Percentiles rank a stretch among this genome's conserved stretches.
Conservation (phyloP, 2,329 filamentous ascomycete genomes). For the Colletotrichum acutatum region DNA sequence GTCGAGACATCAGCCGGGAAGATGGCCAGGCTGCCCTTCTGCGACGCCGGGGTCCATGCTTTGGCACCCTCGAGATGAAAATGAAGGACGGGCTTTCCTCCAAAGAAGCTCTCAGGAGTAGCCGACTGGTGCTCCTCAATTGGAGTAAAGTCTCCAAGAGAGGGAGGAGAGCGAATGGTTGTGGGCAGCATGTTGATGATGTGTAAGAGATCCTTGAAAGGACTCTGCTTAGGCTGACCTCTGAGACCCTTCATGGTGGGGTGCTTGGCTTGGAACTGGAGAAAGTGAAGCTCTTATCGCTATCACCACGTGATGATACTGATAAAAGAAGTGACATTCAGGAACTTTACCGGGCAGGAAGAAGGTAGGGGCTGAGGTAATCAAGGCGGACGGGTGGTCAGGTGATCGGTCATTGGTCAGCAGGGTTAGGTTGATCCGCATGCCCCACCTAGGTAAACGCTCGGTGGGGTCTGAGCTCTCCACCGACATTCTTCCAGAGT, state of each 20-base stretch:
- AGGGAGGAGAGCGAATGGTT: slow-evolving; percentile 68
- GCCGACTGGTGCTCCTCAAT: slow-evolving; percentile 77
- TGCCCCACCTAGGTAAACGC: neutral
- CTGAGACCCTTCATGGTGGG: slow-evolving; percentile 28
- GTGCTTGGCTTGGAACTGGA: slow-evolving; percentile 28
- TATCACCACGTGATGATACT: slow-evolving; percentile 37
- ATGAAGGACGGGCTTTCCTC: slow-evolving; percentile 77
- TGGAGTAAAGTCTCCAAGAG: slow-evolving; percentile 68
- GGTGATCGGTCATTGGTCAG: neutral
- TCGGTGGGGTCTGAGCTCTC: slow-evolving; percentile 25
- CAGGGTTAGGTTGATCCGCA: neutral
- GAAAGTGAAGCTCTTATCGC: slow-evolving; percentile 36
- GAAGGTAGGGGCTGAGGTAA: no score
- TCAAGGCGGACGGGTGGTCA: accelerated
- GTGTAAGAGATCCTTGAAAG: slow-evolving; percentile 11
- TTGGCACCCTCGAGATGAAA: slow-evolving; percentile 67
- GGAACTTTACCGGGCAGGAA: accelerated
- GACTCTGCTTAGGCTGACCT: slow-evolving; percentile 27
- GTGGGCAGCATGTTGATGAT: slow-evolving; percentile 55
- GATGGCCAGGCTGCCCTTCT: slow-evolving; percentile 66
- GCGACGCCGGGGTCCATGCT: slow-evolving; percentile 66
- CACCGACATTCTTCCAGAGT: slow-evolving; percentile 5
- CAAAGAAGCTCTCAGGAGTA: slow-evolving; percentile 79
- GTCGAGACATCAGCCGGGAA: slow-evolving; percentile 54
- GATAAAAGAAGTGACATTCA: neutral